Evolutionary conservation across 2,329 filamentous ascomycete genomes (phyloP), one percentile per base, ranked within the genome.

Genomic region (Calonectria pseudoturangicola): DNA sequence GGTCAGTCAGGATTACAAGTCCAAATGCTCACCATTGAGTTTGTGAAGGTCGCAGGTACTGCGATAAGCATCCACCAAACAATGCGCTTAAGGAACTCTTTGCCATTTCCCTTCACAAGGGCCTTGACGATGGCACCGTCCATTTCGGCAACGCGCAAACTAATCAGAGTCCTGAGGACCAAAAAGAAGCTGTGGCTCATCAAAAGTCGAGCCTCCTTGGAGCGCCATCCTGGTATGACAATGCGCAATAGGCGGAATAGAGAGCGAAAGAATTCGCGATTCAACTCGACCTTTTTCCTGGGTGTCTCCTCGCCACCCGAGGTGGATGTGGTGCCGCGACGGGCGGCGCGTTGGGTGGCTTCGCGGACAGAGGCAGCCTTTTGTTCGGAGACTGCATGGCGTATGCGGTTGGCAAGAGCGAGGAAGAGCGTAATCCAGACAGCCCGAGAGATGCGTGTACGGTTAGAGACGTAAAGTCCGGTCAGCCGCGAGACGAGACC

Each of bases 11-110:
- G 16, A 18, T 9, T 9, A 18, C 18, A 30, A 27, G 41, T 21
- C 18, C 12, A 6, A 3, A 54, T 56, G 83, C 91, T 84, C 84
- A 97, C 94, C 97, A 99, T 99, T 0, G 96, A 98, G 84, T 99
- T 99, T 48, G 97, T 99, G 83, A 98, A 98, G 0, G 97, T 98
- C 1, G 97, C 97, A 12, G 97, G 97, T 18, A 99, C 90, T 30
- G 97, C 96, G 76, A 99, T 97, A 68, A 96, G 84, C 97, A 99
- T 99, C 97, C 97, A 99, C 95, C 96, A 98, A 7, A 97, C 91
- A 79, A 99, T 92, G 0, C 95, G 92, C 78, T 93, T 92, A 79
- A 98, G 82, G 77, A 99, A 99, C 76, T 98, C 95, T 83, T 92
- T 94, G 18, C 96, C 97, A 77, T 93, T 97, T 2, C 97, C 97